phyloP scores from a whole-genome alignment of 1,284 basidiomycete species.

The Microbotryum intermedium region DNA sequence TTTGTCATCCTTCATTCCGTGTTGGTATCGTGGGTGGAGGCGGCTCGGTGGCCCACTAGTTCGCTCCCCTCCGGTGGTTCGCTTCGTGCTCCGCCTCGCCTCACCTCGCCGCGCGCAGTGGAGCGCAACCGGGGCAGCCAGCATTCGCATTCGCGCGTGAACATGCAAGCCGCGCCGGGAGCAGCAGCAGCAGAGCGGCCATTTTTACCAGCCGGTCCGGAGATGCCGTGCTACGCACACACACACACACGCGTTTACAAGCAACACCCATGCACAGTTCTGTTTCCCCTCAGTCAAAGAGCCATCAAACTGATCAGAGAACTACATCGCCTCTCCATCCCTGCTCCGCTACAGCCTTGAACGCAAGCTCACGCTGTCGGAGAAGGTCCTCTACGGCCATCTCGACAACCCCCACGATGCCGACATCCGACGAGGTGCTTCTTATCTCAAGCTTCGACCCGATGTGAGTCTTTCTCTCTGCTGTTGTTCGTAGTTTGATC shows the following conservation, averaged over 20 bases:
- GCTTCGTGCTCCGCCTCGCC: no score
- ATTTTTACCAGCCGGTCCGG: not conserved
- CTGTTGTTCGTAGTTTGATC: conserved; percentile 4
- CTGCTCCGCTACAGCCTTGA: conserved; percentile 54
- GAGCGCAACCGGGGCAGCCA: no score
- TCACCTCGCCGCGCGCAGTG: no score
- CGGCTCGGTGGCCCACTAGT: no score
- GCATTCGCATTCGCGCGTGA: no score
- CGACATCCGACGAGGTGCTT: conserved; percentile 76
- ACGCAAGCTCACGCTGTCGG: conserved; percentile 88
- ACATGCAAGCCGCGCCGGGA: not conserved
- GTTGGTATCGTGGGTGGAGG: no score
- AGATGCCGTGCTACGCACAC: no score
- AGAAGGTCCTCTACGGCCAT: conserved; percentile 98
- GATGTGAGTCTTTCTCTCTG: conserved; percentile 56
- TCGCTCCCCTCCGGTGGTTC: no score
- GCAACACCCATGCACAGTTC: not conserved
- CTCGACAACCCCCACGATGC: conserved; percentile 86
- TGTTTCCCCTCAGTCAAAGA: not conserved
- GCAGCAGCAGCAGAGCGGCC: not conserved
- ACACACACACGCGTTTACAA: not conserved
- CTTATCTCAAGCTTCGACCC: conserved; percentile 90
- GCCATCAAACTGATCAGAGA: no score
- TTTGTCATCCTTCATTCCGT: no score
- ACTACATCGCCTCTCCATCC: not conserved